Base-by-base conservation (phyloP, 2,329 filamentous ascomycete genomes). In the Cercospora sp. region DNA sequence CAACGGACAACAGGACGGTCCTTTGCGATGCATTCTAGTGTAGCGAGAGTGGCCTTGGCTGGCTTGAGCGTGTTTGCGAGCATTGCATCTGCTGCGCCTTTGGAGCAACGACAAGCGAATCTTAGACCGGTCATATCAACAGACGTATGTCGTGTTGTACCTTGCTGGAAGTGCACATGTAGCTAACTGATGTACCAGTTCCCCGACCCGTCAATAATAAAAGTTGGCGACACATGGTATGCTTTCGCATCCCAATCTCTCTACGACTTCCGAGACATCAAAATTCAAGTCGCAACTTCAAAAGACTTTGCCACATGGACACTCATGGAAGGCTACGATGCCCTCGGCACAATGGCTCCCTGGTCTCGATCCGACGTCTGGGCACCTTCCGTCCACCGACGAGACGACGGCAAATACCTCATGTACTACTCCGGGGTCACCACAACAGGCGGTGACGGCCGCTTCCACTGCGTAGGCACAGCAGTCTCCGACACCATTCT, bases 231-330 rank as follows among this genome's bases (percentile, higher is more conserved):
- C 28, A 77, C 73, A 1, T 80, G 78, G 78, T 80, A 78, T 63
- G 78, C 78, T 12, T 80, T 79, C 65, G 79, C 70, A 32, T 79
- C 79, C 5, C 77, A 77, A 64, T 77, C 63, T 18, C 43, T 55
- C 16, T 71, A 66, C 62, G 71, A 67, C 60, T 69, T 55, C 65
- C 70, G 57, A 32, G 66, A 65, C 28, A 72, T 73, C 70, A 74
- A 80, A 45, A 73, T 80, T 12, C 79, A 80, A 65, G 61, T 80
- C 7, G 79, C 79, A 10, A 74, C 70, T 1, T 80, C 79, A 1
- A 61, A 60, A 26, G 76, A 80, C 70, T 79, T 80, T 68, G 45
- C 68, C 13, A 73, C 69, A 57, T 79, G 77, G 77, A 71, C 63
- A 0, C 59, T 79, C 16, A 64, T 73, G 7, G 32, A 32, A 34